Evolutionary conservation across 495 filamentous ascomycete genomes (phyloP).

Genomic region (Hypoxylon fuscum): DNA sequence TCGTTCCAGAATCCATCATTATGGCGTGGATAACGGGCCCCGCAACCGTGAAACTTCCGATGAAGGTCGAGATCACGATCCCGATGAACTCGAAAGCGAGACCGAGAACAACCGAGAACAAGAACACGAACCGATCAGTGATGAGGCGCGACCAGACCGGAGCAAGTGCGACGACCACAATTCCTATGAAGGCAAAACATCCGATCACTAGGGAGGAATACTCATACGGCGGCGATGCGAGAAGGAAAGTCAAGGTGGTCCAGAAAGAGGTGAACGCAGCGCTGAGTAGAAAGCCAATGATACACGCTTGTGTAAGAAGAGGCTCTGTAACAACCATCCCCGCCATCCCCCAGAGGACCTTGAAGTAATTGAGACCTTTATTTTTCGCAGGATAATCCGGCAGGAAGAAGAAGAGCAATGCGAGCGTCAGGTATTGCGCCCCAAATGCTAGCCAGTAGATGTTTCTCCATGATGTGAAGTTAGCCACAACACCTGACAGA

Average conservation of each 20-base stretch:
- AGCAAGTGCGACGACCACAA: conserved; percentile 70
- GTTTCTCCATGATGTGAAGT: conserved; percentile 74
- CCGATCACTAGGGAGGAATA: conserved; percentile 75
- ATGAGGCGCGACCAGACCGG: conserved; percentile 75
- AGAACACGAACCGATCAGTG: conserved; percentile 73
- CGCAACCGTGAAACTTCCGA: conserved; percentile 69
- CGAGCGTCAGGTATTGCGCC: conserved; percentile 72
- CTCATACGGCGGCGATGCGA: conserved; percentile 71
- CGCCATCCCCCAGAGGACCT: conserved; percentile 69
- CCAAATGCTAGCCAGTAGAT: conserved; percentile 81
- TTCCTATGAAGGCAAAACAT: conserved; percentile 80
- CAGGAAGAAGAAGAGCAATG: conserved; percentile 73
- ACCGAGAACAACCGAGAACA: conserved; percentile 72
- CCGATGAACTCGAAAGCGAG: conserved; percentile 66
- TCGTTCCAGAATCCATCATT: conserved; percentile 74
- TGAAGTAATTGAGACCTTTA: conserved; percentile 70
- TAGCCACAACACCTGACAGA: conserved; percentile 74
- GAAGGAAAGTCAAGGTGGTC: conserved; percentile 82
- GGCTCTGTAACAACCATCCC: conserved; percentile 66
- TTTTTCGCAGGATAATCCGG: conserved; percentile 80
- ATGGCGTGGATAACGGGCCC: conserved; percentile 81
- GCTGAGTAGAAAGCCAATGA: conserved; percentile 45
- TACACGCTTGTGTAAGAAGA: conserved; percentile 66
- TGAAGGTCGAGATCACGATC: conserved; percentile 74
- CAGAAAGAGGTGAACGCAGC: conserved; percentile 52